Evolutionary conservation across 495 filamentous ascomycete genomes (phyloP), one percentile per base, ranked within the genome.

Genomic region (Parathielavia appendiculata): DNA sequence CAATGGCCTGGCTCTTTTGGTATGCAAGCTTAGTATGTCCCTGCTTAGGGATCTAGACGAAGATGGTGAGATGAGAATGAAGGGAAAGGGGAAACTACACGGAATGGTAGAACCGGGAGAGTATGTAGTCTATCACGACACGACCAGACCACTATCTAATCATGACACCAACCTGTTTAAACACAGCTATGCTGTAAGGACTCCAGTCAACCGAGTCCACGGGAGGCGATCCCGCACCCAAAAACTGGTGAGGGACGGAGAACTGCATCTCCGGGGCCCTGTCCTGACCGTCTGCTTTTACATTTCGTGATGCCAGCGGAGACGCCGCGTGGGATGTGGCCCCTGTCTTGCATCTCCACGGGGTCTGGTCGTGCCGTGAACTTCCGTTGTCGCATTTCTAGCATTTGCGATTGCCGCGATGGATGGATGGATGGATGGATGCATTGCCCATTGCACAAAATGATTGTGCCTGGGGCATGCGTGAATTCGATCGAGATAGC

Each of bases 311-410:
- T 51, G 6, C 30, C 39, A 51, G 56, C 48, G 56, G 54, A 49
- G 16, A 56, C 38, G n/a, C 16, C 12, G 47, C 56, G 56, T 39
- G 56, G 56, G 56, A 58, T 58, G 56, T 1, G n/a, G 14, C 16
- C 2, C 22, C 50, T 34, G 48, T 32, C 38, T 59, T 23, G 41
- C 57, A 59, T 59, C 32, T 59, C 57, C 48, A 59, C 57, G 57
- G 57, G 23, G 46, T 7, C 2, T 17, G 41, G 35, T 44, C 1
- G 40, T 19, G n/a, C n/a, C n/a, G n/a, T n/a, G n/a, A n/a, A n/a
- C n/a, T 3, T 19, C 46, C 23, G 9, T 19, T n/a, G 47, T 52
- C 36, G 50, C 50, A 52, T 35, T 26, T 32, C 47, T 49, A 26
- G 34, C 47, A 38, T 32, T 8, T 16, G 46, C n/a, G 19, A 17